Evolutionary conservation across 1,284 basidiomycete species (phyloP), one percentile per base, ranked within the genome.

Genomic region (Quambalaria eucalypti): DNA sequence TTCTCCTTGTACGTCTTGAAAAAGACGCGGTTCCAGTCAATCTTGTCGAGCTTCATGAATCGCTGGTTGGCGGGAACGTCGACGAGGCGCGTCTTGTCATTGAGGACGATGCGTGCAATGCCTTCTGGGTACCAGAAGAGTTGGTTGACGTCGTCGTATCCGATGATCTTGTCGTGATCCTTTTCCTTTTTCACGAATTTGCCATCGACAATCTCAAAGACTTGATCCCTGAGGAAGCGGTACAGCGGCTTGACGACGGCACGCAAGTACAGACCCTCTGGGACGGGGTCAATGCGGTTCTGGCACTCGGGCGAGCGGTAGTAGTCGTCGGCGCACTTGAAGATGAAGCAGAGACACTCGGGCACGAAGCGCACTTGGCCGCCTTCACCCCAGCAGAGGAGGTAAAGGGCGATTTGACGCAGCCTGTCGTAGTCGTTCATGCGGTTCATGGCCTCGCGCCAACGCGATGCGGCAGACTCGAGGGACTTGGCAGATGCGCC

Each of bases 101-200:
- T 83, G 39, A 97, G 81, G 12, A 85, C 82, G 68, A 98, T 97
- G 39, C 90, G 82, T 28, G 90, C 87, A 69, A 99, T 93, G 39
- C 95, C 95, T 71, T 99, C 95, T 4, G 95, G 95, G 77, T 98
- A 99, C 93, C 93, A 99, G 79, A 99, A 99, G 46, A 99, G 80
- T 77, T 98, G 93, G 77, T 99, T 98, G 69, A 98, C 87, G 77
- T 98, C 93, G 77, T 99, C 93, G 75, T 99, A 99, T 10, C 93
- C 95, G 73, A 99, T 96, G 71, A 96, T 90, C 65, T 86, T 82
- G 61, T 91, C 86, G 76, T 97, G 95, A 71, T 99, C 93, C 73
- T 82, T 82, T 80, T 98, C 93, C 73, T 88, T 83, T 64, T 76
- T 74, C 50, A 98, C 86, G 76, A 95, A 97, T 78, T 91, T 91